Base-by-base conservation (phyloP, 176 grass and related monocot species). In the Oryza punctata region DNA sequence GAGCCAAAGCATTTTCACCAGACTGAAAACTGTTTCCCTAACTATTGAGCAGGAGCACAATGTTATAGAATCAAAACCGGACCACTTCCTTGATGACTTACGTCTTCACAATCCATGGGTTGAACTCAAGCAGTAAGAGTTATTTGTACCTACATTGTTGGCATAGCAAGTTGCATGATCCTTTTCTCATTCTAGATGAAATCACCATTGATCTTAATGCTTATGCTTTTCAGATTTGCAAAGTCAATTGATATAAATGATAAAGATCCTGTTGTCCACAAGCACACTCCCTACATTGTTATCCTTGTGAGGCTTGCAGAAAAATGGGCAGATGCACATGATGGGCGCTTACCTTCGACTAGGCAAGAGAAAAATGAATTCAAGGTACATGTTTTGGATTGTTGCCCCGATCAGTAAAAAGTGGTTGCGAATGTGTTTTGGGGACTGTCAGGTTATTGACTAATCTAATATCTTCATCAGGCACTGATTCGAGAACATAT, bases 361-460 rank as follows among this genome's bases (percentile, higher is more conserved):
- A 92, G 93, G 75, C 96, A 98, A 93, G 91, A 95, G 85, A 98
- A 98, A 94, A 95, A 77, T 38, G 93, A 98, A 49, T 98, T 98
- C 81, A 98, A 98, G 92, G 96, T 98, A 78, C 64, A 75, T 19
- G 1, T 79, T 69, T 86, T 75, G 25, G 25, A 67, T 68, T 64
- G 5, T 57, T 72, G 52, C 13, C 28, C 28, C n/a, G 13, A 69
- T 10, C 78, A 65, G 10, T 57, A 70, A 70, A 70, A 70, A 49
- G 2, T 7, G 15, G 16, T 44, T 54, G 21, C 18, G 73, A 63
- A 59, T 67, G 19, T 72, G 38, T 14, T 79, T 67, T 79, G 54
- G 69, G 64, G 69, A 76, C 57, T 59, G 24, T 50, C 37, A 68
- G 25, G 46, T 69, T 63, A 27, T 85, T 72, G 66, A 86, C 86